A percentile compares a stretch with the other conserved stretches of the same genome.
Evolutionary conservation across 2,329 filamentous ascomycete genomes (phyloP).

Genomic region (Aspergillus awamori): DNA sequence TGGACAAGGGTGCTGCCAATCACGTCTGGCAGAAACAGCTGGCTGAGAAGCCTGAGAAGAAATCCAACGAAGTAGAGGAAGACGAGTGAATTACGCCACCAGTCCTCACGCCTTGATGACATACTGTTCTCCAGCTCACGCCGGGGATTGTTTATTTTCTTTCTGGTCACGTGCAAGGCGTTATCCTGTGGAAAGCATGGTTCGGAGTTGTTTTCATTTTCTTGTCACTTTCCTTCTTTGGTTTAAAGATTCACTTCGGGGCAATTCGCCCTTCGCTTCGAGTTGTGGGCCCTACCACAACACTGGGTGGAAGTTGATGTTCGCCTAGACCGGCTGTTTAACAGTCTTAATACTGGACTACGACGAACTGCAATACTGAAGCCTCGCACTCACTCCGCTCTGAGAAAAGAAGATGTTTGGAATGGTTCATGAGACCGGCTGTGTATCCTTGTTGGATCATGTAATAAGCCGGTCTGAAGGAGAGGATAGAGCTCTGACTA

Average conservation of each 20-base stretch:
- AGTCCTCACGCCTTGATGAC: conserved; percentile 16
- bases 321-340: neutral
- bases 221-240: conserved; percentile 10
- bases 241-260: conserved; percentile 7
- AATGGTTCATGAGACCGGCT: neutral
- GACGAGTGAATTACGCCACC: conserved; percentile 28
- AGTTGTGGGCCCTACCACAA: conserved; percentile 3
- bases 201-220: conserved; percentile 30
- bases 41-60: conserved; percentile 56
- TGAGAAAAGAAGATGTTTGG: conserved; percentile 14
- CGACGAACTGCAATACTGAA: neutral
- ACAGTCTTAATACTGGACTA: neutral
- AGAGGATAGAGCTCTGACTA: neutral
- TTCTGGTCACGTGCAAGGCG: conserved; percentile 36
- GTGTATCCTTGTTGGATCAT: conserved; percentile 8
- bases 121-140: conserved; percentile 22
- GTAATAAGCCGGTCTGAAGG: neutral
- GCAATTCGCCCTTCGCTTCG: neutral
- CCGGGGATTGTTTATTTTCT: conserved; percentile 20
- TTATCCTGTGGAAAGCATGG: conserved; percentile 40
- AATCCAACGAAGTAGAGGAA: conserved; percentile 28
- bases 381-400: conserved; percentile 22
- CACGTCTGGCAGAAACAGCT: conserved; percentile 69
- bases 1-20: conserved; percentile 75
- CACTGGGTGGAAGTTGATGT: neutral